Conservation (phyloP, 495 filamentous ascomycete species). For the Xeromyces bisporus region DNA sequence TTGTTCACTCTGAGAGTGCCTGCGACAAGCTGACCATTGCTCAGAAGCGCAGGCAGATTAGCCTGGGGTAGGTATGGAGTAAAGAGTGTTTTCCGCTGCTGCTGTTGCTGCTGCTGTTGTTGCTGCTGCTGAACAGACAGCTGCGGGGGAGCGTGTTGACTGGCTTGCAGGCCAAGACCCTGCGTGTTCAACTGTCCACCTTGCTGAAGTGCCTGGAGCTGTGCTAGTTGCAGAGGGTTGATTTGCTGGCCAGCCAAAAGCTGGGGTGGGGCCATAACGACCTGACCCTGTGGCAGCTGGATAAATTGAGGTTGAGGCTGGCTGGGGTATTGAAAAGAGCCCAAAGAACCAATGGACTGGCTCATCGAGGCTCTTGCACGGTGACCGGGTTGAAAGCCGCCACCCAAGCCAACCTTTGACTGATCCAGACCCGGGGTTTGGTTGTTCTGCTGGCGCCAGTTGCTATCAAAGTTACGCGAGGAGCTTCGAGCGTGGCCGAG, state of each 20-base stretch:
- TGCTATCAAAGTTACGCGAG: conserved; percentile 91
- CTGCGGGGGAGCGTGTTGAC: conserved; percentile 58
- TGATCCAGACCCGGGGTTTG: conserved; percentile 36
- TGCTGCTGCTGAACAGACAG: conserved; percentile 39
- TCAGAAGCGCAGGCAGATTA: conserved; percentile 75
- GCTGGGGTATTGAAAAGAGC: conserved; percentile 77
- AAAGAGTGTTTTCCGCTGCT: conserved; percentile 95
- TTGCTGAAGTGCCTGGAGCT: conserved; percentile 76
- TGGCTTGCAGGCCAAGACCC: conserved; percentile 49
- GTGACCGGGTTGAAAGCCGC: conserved; percentile 79
- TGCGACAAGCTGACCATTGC: conserved; percentile 85
- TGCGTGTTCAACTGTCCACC: conserved; percentile 70
- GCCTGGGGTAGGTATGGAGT: conserved; percentile 96
- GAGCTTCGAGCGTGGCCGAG: conserved; percentile 54
- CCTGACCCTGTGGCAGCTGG: conserved; percentile 66
- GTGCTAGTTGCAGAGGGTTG: conserved; percentile 74
- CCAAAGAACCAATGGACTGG: conserved; percentile 72
- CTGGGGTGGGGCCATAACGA: conserved; percentile 52
- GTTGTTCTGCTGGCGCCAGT: conserved; percentile 85
- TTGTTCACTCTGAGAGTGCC: conserved; percentile 97
- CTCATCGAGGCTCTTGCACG: conserved; percentile 69
- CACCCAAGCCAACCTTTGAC: conserved; percentile 45
- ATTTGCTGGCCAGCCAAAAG: conserved; percentile 74
- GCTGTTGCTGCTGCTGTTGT: conserved; percentile 60
- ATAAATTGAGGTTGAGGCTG: conserved; percentile 88